Evolutionary conservation across 2,329 filamentous ascomycete genomes (phyloP).

Genomic region (Paraphoma chrysanthemicola): DNA sequence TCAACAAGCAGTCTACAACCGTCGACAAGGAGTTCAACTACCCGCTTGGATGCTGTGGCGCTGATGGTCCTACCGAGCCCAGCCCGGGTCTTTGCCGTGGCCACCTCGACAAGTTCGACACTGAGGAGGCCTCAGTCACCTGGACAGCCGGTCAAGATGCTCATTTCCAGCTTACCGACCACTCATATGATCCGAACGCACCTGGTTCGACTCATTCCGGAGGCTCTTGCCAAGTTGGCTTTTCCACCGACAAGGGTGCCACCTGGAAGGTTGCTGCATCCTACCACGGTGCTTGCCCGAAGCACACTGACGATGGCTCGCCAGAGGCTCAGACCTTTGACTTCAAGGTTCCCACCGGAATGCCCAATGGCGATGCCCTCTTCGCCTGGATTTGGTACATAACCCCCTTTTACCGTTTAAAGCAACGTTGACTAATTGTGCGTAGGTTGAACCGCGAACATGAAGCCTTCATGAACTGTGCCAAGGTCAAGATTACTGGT

Average conservation of each 20-base stretch:
- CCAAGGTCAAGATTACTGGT: constrained; percentile 51
- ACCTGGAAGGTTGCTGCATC: constrained; percentile 55
- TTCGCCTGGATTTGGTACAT: constrained; percentile 59
- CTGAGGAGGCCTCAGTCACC: constrained; percentile 51
- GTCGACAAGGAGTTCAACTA: constrained; percentile 47
- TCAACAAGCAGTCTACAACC: constrained; percentile 37
- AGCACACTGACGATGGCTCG: constrained; percentile 47
- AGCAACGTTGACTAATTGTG: too few relatives aligned
- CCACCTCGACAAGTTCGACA: constrained; percentile 53
- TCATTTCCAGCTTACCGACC: constrained; percentile 46
- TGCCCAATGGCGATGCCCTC: constrained; percentile 51
- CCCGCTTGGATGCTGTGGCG: constrained; percentile 56
- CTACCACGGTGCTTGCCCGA: constrained; percentile 58
- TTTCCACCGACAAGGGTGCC: constrained; percentile 52
- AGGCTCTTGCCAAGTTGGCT: constrained; percentile 56
- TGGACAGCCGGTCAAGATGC: constrained; percentile 53
- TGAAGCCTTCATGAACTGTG: constrained; percentile 55
- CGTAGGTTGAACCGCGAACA: too few relatives aligned
- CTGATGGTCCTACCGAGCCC: constrained; percentile 33
- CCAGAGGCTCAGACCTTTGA: constrained; percentile 53
- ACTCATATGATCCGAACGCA: constrained; percentile 38
- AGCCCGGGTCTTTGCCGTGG: constrained; percentile 51
- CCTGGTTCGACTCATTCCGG: constrained; percentile 54
- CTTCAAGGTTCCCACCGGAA: constrained; percentile 53
- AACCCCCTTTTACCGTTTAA: too few relatives aligned